Evolutionary conservation across 108 stramenopile genomes (phyloP), one percentile per base, ranked within the genome.

Genomic region (Nitzschia sp.): DNA sequence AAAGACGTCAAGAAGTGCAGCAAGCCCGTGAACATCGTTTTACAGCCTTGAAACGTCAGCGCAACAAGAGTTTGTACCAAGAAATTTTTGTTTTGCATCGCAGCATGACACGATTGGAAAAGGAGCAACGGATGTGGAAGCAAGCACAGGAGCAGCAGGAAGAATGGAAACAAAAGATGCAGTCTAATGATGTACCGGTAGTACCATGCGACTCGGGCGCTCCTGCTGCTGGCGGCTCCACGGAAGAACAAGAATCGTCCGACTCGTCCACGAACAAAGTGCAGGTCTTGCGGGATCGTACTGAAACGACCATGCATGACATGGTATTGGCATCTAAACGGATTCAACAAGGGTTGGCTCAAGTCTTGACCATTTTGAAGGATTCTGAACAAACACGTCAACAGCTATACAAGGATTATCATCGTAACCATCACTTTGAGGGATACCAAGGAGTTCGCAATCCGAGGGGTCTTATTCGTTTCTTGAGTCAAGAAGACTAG

Each of bases 1-100:
- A 66, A 21, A 25, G 55, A 29, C 25, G 32, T 2, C 56, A 62
- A 50, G 67, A 76, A 57, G 67, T 29, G 8, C 26, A 45, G 19
- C 44, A 50, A 46, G 31, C 30, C 17, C 64, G 53, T 44, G 1
- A 22, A 22, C 58, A 60, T 19, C 41, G 60, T 16, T 50, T 54
- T 33, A 34, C 17, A 28, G 15, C 27, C 21, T 29, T 66, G 28
- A 32, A 63, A 29, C 68, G 63, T 52, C 53, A 84, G 28, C 44
- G 54, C 55, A 86, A 83, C 50, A 57, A 76, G 32, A 69, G 75
- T 17, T 34, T 79, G 21, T 83, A 79, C 73, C 48, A 66, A 29
- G 85, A 86, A 54, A 74, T 81, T 32, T 80, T 80, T 17, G 64
- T 71, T 31, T 53, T 86, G 35, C 75, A 80, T 53, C 77, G 68